These are phyloP conservation scores for Pichia membranifaciens DNA, from an alignment of 805 yeast genomes.

Conservation along the genomic window DNA sequence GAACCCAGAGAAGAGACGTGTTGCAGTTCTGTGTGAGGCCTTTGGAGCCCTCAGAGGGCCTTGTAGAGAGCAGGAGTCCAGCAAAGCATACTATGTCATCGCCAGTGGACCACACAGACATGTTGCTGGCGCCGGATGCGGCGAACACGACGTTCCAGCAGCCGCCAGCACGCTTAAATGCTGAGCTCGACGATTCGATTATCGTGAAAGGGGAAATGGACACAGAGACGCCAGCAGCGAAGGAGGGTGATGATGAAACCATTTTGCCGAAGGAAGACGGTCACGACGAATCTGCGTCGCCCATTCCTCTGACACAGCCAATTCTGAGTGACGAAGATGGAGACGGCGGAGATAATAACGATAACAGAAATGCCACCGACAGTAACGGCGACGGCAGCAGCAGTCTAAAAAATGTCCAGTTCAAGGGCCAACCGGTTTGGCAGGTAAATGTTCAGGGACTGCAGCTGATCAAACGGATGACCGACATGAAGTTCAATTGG, in stretches of 20 bases:
- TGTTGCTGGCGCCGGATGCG: neutral
- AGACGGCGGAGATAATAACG: neutral
- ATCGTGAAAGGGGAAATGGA: neutral
- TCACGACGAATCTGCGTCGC: neutral
- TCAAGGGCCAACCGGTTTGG: slow-evolving; percentile 11
- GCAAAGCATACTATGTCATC: slow-evolving; percentile 13
- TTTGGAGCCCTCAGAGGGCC: no score
- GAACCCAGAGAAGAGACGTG: no score
- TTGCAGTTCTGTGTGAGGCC: no score
- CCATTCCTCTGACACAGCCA: neutral
- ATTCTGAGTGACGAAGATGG: neutral
- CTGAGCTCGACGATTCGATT: neutral
- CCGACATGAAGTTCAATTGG: slow-evolving; percentile 4
- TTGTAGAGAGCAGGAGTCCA: neutral
- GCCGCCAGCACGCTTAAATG: neutral
- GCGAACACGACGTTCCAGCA: neutral
- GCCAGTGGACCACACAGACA: slow-evolving; percentile 18
- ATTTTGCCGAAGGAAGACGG: no score
- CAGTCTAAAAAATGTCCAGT: neutral
- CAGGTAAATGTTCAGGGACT: neutral
- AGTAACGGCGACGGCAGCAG: neutral
- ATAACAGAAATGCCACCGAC: neutral
- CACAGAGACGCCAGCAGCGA: neutral
- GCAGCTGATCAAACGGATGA: slow-evolving; percentile 1
- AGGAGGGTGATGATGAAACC: neutral